Evolutionary conservation across 2,329 filamentous ascomycete genomes (phyloP).

Genomic region (Fusarium sp.): DNA sequence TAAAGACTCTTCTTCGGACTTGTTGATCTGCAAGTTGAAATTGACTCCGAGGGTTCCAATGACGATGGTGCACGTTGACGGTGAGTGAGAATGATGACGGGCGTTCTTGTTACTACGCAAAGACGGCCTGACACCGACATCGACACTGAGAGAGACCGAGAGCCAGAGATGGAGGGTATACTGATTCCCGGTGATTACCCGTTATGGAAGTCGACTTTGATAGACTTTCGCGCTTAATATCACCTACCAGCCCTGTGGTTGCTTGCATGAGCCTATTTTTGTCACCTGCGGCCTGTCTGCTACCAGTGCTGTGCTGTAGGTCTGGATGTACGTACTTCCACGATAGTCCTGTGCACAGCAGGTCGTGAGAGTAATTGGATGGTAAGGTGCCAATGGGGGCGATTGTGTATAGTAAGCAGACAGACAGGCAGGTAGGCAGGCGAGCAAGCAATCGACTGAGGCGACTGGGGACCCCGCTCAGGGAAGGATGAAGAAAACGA

Average conservation of each 20-base stretch:
- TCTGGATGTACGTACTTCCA: neutral
- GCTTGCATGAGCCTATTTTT: slow-evolving; percentile 29
- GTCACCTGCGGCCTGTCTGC: slow-evolving; percentile 21
- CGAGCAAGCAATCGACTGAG: neutral
- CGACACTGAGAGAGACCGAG: neutral
- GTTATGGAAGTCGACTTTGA: slow-evolving; percentile 18
- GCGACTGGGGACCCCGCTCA: neutral
- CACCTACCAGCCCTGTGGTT: slow-evolving; percentile 23
- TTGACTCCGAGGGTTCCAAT: neutral
- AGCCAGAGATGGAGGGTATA: slow-evolving; percentile 15
- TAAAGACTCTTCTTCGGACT: neutral
- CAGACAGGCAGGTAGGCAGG: slow-evolving; percentile 11
- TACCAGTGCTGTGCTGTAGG: neutral
- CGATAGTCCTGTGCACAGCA: neutral
- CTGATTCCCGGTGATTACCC: slow-evolving; percentile 26
- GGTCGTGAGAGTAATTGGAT: slow-evolving; percentile 5
- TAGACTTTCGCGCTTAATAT: slow-evolving; percentile 23
- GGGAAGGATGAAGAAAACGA: slow-evolving; percentile 11
- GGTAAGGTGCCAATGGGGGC: slow-evolving; percentile 26
- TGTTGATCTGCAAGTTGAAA: slow-evolving; percentile 6
- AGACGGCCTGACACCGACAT: neutral
- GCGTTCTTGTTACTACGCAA: neutral
- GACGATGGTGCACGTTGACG: neutral
- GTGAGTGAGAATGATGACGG: slow-evolving; percentile 4
- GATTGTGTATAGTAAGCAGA: slow-evolving; percentile 26